Conservation (phyloP, 495 filamentous ascomycete genomes). For the Aspergillus mulundensis region DNA sequence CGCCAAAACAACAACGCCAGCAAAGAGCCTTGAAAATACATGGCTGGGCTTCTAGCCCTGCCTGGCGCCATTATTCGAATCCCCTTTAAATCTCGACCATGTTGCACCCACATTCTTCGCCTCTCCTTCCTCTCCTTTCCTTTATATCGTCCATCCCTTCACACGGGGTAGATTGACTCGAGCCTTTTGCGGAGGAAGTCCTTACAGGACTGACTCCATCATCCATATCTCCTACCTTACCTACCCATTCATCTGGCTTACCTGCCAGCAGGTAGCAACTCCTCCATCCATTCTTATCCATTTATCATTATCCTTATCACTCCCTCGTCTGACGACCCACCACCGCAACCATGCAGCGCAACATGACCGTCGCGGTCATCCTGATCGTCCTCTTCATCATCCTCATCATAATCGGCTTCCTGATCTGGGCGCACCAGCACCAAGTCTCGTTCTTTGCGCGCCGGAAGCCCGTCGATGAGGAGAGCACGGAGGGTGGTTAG, state of each 20-base stretch:
- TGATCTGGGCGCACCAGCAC: slow-evolving; percentile 57
- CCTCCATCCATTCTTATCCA: background rate
- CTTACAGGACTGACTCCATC: background rate
- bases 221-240: too few species aligned
- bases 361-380: slow-evolving; percentile 78
- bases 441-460: slow-evolving; percentile 37
- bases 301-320: background rate
- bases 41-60: slow-evolving; percentile 16
- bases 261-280: background rate
- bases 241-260: too few species aligned
- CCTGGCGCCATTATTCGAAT: background rate
- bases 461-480: slow-evolving; percentile 37
- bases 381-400: slow-evolving; percentile 75
- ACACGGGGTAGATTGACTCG: background rate
- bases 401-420: slow-evolving; percentile 64
- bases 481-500: slow-evolving; percentile 34
- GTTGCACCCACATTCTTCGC: background rate
- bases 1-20: slow-evolving; percentile 11
- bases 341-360: slow-evolving; percentile 55
- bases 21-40: slow-evolving; percentile 12
- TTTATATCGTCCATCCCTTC: background rate
- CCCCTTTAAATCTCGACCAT: background rate
- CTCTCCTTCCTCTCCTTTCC: background rate
- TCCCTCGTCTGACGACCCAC: background rate
- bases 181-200: background rate